These are phyloP conservation scores for Helichrysum umbraculigerum DNA, from an alignment of 129 eudicot genomes.

Conservation along the genomic window DNA sequence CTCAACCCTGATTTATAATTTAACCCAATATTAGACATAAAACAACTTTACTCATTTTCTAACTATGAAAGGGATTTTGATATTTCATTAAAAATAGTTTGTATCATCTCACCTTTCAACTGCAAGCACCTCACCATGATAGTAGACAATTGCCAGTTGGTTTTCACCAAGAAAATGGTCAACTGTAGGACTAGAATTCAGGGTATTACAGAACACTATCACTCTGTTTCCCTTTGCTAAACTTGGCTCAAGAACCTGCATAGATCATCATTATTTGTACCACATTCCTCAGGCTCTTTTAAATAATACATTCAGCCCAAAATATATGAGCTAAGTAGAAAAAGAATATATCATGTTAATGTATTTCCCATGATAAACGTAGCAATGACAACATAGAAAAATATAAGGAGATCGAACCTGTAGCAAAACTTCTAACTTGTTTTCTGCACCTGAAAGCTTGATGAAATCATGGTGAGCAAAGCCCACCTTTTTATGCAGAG, in stretches of 20 bases:
- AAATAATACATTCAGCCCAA: not conserved
- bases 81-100: not conserved
- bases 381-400: not conserved
- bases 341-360: too few relatives aligned
- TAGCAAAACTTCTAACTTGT: conserved; percentile 84
- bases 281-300: too few relatives aligned
- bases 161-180: too few relatives aligned
- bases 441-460: conserved; percentile 86
- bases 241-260: conserved; percentile 95
- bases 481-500: conserved; percentile 87
- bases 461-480: conserved; percentile 92
- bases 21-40: conserved; percentile 1
- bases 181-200: conserved; percentile 92
- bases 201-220: conserved; percentile 93
- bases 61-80: too few relatives aligned
- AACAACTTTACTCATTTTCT: too few relatives aligned
- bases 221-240: conserved; percentile 89
- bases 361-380: too few relatives aligned
- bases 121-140: conserved; percentile 97
- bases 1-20: conserved; percentile 62
- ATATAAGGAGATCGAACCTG: conserved; percentile 50
- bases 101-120: conserved; percentile 68
- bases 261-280: conserved; percentile 4
- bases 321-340: too few relatives aligned
- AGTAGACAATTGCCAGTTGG: conserved; percentile 81